Conservation (phyloP, 768 basidiomycete species). For the Podaxis sp. region DNA sequence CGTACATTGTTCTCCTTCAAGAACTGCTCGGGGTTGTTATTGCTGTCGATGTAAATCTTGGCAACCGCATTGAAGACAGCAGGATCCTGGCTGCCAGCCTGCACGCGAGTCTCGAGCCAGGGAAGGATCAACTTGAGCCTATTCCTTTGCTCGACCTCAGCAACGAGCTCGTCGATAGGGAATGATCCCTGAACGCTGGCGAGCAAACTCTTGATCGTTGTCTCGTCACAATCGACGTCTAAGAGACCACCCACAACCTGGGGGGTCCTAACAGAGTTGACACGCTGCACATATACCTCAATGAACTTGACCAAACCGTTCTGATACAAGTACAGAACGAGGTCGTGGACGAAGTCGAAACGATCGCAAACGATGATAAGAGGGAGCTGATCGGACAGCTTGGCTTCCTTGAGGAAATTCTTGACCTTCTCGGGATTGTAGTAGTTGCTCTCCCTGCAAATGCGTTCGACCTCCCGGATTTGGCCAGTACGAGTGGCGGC, state of each 20-base stretch:
- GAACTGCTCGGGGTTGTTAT: constrained; percentile 97
- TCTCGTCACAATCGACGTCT: constrained; percentile 98
- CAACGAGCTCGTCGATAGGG: constrained; percentile 96
- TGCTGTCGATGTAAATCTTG: constrained; percentile 98
- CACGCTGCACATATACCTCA: constrained; percentile 99
- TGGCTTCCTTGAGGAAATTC: constrained; percentile 99
- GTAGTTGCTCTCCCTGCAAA: constrained; percentile 94
- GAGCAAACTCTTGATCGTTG: constrained; percentile 91
- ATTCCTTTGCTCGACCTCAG: constrained; percentile 96
- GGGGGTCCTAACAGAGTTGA: constrained; percentile 95
- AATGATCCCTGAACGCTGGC: constrained; percentile 95
- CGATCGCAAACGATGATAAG: constrained; percentile 99
- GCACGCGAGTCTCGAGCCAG: constrained; percentile 93
- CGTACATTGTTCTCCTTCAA: constrained; percentile 97
- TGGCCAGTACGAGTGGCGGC: constrained; percentile 98
- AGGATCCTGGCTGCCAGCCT: constrained; percentile 91
- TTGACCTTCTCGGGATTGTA: constrained; percentile 99
- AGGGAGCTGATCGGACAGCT: constrained; percentile 93
- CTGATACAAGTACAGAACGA: constrained; percentile 98
- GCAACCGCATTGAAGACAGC: constrained; percentile 96
- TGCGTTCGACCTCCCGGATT: constrained; percentile 98
- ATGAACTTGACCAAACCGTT: constrained; percentile 96
- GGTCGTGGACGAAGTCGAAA: constrained; percentile 99
- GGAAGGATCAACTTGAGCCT: constrained; percentile 95
- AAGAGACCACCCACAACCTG: constrained; percentile 96